Base-by-base conservation (phyloP, 768 basidiomycete species). In the Naganishia antarctica region DNA sequence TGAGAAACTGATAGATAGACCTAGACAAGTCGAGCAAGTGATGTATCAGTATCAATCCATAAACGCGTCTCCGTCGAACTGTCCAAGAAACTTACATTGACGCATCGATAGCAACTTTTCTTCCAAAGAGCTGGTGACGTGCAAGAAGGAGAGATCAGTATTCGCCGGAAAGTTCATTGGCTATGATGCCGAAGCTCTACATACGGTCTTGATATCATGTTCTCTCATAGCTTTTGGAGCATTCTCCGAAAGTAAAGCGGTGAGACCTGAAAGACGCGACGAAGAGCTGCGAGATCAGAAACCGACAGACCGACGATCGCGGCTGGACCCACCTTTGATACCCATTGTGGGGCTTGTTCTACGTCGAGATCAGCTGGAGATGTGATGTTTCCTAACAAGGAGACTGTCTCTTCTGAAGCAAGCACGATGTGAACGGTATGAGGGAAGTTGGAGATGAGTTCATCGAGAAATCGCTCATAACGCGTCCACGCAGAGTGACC, bases 71-170 rank as follows among this genome's bases (percentile, higher is more conserved):
- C n/a, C n/a, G 16, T 18, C 9, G 13, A 7, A 31, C n/a, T 5
- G 23, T 32, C 6, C 7, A 12, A 48, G 34, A 44, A 68, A 57
- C 76, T 71, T 31, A 75, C 78, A 79, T 79, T 9, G 75, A 76
- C 74, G 96, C 96, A 82, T 99, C 96, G 69, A 99, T 91, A 65
- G 94, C 94, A 69, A 98, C 92, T 81, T 97, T 98, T 71, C 96
- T 86, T 1, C 96, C 94, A 70, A 99, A 98, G 46, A 99, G 86
- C 26, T 66, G 21, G 25, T 18, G 13, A 51, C 2, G 6, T 13
- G n/a, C 59, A 12, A 16, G 53, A 57, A 23, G 18, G 28, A 50
- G 51, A 13, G 5, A 37, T 29, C 46, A 34, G 41, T 23, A 21
- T 44, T 18, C 16, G 29, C 41, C 25, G 12, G 12, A 12, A 18